These are phyloP conservation scores for Gossypium bickii DNA, from an alignment of 345 rosid species.

Conservation along the genomic window DNA sequence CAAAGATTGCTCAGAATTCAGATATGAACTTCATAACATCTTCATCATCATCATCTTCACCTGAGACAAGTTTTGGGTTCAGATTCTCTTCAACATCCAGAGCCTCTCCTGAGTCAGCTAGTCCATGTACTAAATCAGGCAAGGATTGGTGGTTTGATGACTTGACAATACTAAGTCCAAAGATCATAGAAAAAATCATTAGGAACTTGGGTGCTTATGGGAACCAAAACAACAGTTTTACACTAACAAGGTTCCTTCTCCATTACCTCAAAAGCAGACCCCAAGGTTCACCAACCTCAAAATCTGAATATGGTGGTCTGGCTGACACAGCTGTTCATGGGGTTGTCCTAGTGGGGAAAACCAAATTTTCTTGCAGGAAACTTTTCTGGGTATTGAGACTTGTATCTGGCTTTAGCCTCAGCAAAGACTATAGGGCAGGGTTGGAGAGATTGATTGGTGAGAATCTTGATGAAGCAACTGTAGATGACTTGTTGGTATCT, in stretches of 20 bases:
- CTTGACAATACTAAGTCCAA: constrained; percentile 44
- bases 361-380: constrained; percentile 60
- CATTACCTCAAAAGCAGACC: constrained; percentile 52
- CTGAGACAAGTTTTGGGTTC: constrained; percentile 38
- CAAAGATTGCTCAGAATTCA: constrained; percentile 57
- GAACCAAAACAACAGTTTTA: constrained; percentile 43
- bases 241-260: constrained; percentile 66
- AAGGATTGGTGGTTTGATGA: constrained; percentile 83
- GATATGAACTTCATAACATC: constrained; percentile 33
- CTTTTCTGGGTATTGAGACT: constrained; percentile 51
- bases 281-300: constrained; percentile 20
- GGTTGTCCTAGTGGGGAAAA: constrained; percentile 34
- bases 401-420: constrained; percentile 45
- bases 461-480: constrained; percentile 63
- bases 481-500: constrained; percentile 66
- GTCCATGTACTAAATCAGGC: constrained; percentile 30
- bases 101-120: constrained; percentile 26
- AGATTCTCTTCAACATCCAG: constrained; percentile 40
- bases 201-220: constrained; percentile 47
- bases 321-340: constrained; percentile 63
- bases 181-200: constrained; percentile 41
- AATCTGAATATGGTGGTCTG: constrained; percentile 34
- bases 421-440: constrained; percentile 46
- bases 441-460: constrained; percentile 64
- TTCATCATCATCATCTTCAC: constrained; percentile 50